phyloP scores from a whole-genome alignment of 257 asterid species.

The Nicotiana tabacum region DNA sequence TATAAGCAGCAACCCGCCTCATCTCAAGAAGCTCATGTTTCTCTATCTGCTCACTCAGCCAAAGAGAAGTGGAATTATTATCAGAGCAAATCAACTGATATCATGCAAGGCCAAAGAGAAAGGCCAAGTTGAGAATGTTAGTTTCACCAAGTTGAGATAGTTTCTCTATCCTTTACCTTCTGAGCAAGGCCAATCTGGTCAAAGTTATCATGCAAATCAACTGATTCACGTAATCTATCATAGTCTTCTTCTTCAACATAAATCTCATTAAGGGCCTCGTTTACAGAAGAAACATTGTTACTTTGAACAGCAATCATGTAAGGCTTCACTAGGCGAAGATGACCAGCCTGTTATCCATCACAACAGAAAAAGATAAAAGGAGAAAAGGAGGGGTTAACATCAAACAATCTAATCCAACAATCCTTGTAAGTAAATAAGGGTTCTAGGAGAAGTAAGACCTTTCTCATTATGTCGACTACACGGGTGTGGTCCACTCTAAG shows the following conservation, averaged over 20 bases:
- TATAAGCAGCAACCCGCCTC: constrained; percentile 99
- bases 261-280: constrained; percentile 95
- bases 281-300: constrained; percentile 94
- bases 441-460: constrained; percentile 41
- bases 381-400: constrained; percentile 12
- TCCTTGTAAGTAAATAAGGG: background rate
- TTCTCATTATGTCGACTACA: constrained; percentile 97
- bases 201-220: constrained; percentile 86
- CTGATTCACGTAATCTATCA: constrained; percentile 92
- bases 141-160: no score
- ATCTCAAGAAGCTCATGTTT: constrained; percentile 98
- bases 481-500: constrained; percentile 97
- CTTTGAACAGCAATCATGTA: constrained; percentile 99
- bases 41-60: constrained; percentile 65
- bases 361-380: constrained; percentile 13
- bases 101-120: no score
- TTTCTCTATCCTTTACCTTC: constrained; percentile 43
- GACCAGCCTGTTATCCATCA: constrained; percentile 69
- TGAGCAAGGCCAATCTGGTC: constrained; percentile 99
- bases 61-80: background rate
- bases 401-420: constrained; percentile 1
- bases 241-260: constrained; percentile 98
- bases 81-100: background rate
- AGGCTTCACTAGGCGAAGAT: constrained; percentile 88
- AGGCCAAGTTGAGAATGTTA: no score